A percentile compares a stretch with the other conserved stretches of the same genome.
Evolutionary conservation across 2,329 filamentous ascomycete species (phyloP).

Genomic region (Chaetomium sp.): DNA sequence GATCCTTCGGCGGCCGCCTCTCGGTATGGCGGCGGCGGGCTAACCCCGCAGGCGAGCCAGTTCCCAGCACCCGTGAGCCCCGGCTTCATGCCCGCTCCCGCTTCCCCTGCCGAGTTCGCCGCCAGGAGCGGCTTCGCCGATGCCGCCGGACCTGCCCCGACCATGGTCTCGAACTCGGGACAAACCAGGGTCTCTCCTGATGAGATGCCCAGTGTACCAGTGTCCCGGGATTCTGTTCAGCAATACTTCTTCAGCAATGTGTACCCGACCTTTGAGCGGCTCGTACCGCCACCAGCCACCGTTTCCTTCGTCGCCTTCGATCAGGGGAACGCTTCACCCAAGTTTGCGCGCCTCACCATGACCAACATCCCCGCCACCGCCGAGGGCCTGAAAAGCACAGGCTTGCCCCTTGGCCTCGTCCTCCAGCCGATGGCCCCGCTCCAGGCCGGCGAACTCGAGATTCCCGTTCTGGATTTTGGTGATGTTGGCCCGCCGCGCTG

Average conservation of each 20-base stretch:
- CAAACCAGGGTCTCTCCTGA: conserved; percentile 83
- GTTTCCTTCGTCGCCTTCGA: conserved; percentile 92
- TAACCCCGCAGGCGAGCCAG: conserved; percentile 54
- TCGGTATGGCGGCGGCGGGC: conserved; percentile 51
- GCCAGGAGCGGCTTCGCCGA: conserved; percentile 45
- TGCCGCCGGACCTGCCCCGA: conserved; percentile 43
- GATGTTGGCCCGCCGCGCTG: conserved; percentile 88
- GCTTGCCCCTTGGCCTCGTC: conserved; percentile 81
- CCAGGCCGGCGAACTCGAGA: conserved; percentile 79
- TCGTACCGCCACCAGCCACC: conserved; percentile 84
- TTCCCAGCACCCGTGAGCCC: conserved; percentile 63
- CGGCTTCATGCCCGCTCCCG: conserved; percentile 52
- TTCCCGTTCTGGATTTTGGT: conserved; percentile 94
- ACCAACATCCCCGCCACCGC: conserved; percentile 87
- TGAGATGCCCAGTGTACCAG: conserved; percentile 87
- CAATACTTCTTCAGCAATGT: conserved; percentile 84
- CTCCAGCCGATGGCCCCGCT: conserved; percentile 84
- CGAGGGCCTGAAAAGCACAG: conserved; percentile 78
- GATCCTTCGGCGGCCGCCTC: conserved; percentile 48
- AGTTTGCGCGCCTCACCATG: conserved; percentile 85
- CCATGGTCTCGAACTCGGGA: conserved; percentile 61
- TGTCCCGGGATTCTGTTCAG: conserved; percentile 79
- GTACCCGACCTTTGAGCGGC: conserved; percentile 94
- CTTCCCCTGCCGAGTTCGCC: conserved; percentile 50
- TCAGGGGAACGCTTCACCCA: conserved; percentile 94